These are phyloP conservation scores for Trametes punicea DNA, from an alignment of 768 basidiomycete genomes.

Conservation along the genomic window DNA sequence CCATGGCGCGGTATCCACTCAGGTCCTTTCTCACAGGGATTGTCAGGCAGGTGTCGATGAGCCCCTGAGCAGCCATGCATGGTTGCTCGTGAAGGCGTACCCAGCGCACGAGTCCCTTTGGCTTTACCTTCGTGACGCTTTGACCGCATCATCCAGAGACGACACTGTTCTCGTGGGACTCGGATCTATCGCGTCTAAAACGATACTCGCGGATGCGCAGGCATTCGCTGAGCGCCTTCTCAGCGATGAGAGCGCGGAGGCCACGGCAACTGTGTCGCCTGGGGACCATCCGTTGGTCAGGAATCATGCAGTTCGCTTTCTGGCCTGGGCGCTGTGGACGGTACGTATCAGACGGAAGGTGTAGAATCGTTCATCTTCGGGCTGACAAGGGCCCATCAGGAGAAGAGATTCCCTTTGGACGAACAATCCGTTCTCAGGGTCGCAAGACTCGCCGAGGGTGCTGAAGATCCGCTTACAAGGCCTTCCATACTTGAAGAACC, in stretches of 20 bases:
- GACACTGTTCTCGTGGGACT: neutral
- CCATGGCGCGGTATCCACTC: no score
- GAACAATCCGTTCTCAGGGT: neutral
- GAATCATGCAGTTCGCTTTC: neutral
- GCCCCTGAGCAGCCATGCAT: conserved; percentile 36
- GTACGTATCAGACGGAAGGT: conserved; percentile 2
- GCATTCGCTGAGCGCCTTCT: neutral
- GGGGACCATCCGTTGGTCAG: neutral
- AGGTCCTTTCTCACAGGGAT: no score
- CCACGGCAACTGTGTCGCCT: neutral
- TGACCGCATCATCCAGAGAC: neutral
- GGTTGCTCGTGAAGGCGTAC: conserved; percentile 46
- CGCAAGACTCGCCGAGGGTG: neutral
- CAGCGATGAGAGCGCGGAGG: neutral
- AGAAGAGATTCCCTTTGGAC: neutral
- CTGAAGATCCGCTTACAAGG: no score
- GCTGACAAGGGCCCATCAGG: no score
- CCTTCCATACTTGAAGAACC: no score
- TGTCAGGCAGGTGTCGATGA: neutral
- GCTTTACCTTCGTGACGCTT: conserved; percentile 47
- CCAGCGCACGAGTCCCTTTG: conserved; percentile 63
- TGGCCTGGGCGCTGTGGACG: conserved; percentile 5
- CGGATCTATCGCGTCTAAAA: neutral
- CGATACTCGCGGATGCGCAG: neutral
- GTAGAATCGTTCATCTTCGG: no score